Conservation (phyloP, 352 stramenopile genomes). For the Pythium dissotocum region DNA sequence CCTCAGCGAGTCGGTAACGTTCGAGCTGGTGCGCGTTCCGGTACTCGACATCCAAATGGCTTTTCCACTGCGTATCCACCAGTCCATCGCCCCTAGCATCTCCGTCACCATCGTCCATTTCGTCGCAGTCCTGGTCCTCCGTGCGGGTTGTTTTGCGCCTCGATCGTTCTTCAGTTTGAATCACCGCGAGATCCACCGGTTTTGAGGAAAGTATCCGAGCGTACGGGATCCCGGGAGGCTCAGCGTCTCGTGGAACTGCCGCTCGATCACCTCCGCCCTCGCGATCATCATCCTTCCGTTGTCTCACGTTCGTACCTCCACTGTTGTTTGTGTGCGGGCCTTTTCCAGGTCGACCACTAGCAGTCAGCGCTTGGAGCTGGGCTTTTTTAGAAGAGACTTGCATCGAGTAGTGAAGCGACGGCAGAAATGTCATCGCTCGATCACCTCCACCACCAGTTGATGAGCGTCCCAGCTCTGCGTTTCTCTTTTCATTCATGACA, state of each 20-base stretch:
- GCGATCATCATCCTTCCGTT: not conserved
- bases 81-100: not conserved
- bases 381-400: slow-evolving; percentile 12
- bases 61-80: not conserved
- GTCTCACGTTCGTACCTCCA: not conserved
- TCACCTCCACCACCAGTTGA: not conserved
- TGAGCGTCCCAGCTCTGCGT: slow-evolving; percentile 26
- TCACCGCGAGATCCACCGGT: slow-evolving; percentile 28
- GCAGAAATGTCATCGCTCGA: slow-evolving; percentile 27
- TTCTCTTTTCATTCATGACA: slow-evolving; percentile 53
- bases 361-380: slow-evolving; percentile 10
- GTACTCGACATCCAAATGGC: slow-evolving; percentile 30
- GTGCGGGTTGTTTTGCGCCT: not conserved
- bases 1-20: slow-evolving; percentile 39
- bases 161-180: slow-evolving; percentile 17
- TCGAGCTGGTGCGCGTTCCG: slow-evolving; percentile 35
- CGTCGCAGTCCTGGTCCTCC: not conserved
- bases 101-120: not conserved
- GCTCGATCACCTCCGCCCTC: not conserved
- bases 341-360: not conserved
- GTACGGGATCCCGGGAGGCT: slow-evolving; percentile 30
- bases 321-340: not conserved
- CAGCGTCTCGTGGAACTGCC: not conserved
- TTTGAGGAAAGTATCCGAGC: slow-evolving; percentile 31
- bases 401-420: slow-evolving; percentile 27